phyloP scores from a whole-genome alignment of 148 eudicot genomes.

The Suaeda aralocaspica region DNA sequence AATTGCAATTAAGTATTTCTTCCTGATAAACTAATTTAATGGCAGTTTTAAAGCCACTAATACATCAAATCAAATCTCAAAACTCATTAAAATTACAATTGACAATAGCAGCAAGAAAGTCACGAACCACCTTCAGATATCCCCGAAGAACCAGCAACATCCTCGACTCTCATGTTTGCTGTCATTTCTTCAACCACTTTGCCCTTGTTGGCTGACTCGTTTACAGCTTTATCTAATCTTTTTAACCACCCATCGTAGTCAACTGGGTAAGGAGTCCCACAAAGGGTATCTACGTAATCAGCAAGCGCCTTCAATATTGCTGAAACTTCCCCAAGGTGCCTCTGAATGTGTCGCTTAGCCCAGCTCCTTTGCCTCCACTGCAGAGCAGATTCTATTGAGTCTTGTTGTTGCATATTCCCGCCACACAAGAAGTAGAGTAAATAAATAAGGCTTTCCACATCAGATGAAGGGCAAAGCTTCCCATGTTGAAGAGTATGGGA shows the following conservation, averaged over 20 bases:
- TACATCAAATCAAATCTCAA: conserved; percentile 6
- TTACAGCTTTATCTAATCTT: conserved; percentile 50
- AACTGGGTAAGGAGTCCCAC: conserved; percentile 71
- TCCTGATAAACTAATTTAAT: conserved; percentile 7
- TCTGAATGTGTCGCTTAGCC: conserved; percentile 64
- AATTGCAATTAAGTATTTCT: conserved; percentile 12
- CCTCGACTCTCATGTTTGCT: conserved; percentile 38
- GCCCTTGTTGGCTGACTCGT: conserved; percentile 49
- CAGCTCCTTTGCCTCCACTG: conserved; percentile 67
- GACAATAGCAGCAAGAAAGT: conserved; percentile 2
- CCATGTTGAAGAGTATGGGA: conserved; percentile 74
- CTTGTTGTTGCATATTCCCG: conserved; percentile 55
- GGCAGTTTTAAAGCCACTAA: conserved; percentile 9
- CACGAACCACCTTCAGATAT: conserved; percentile 41
- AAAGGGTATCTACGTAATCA: conserved; percentile 69
- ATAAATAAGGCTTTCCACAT: conserved; percentile 73
- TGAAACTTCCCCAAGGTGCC: conserved; percentile 62
- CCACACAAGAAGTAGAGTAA: conserved; percentile 55
- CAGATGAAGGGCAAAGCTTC: conserved; percentile 76
- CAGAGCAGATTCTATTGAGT: conserved; percentile 76
- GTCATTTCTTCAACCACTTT: conserved; percentile 41
- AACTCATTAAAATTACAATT: conserved; percentile 2
- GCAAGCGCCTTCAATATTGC: conserved; percentile 74
- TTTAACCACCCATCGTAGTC: conserved; percentile 78
- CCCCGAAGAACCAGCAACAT: conserved; percentile 63